Evolutionary conservation across 2,329 filamentous ascomycete species (phyloP).

Genomic region (Stemphylium beticola): DNA sequence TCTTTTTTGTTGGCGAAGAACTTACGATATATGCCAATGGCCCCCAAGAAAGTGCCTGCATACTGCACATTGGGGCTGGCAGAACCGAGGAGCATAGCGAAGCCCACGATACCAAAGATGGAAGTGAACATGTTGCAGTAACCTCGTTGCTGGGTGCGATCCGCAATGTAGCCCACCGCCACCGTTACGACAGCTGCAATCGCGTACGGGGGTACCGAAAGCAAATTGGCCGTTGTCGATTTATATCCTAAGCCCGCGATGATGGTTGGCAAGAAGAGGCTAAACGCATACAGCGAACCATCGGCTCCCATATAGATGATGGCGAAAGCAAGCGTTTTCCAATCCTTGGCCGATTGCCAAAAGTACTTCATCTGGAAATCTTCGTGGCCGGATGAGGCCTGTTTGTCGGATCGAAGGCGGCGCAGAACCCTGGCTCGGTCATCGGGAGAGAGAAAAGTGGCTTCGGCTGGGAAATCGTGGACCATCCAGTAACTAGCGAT

Average conservation of each 20-base stretch:
- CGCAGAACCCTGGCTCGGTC: slow-evolving; percentile 76
- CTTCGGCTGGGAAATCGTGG: slow-evolving; percentile 78
- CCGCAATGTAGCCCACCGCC: slow-evolving; percentile 74
- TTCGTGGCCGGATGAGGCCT: slow-evolving; percentile 76
- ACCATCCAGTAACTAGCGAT: slow-evolving; percentile 74
- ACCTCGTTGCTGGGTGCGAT: slow-evolving; percentile 74
- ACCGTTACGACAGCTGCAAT: slow-evolving; percentile 73
- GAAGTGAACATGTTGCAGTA: slow-evolving; percentile 79
- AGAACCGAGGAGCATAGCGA: slow-evolving; percentile 76
- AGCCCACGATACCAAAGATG: slow-evolving; percentile 75
- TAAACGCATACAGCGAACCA: slow-evolving; percentile 76
- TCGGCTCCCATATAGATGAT: slow-evolving; percentile 78
- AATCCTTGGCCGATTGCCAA: slow-evolving; percentile 75
- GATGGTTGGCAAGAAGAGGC: slow-evolving; percentile 80
- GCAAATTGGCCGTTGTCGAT: slow-evolving; percentile 69
- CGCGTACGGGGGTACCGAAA: slow-evolving; percentile 78
- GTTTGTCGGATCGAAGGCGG: slow-evolving; percentile 73
- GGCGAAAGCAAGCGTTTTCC: slow-evolving; percentile 81
- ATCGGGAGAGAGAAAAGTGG: slow-evolving; percentile 71
- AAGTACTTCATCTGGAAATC: slow-evolving; percentile 76
- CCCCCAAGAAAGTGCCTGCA: slow-evolving; percentile 81
- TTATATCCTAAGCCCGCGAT: slow-evolving; percentile 66
- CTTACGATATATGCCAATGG: slow-evolving; percentile 78
- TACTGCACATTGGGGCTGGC: slow-evolving; percentile 73
- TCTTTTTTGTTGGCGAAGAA: background rate